Evolutionary conservation across 2,329 filamentous ascomycete genomes (phyloP).

Genomic region (Stenocarpella maydis): DNA sequence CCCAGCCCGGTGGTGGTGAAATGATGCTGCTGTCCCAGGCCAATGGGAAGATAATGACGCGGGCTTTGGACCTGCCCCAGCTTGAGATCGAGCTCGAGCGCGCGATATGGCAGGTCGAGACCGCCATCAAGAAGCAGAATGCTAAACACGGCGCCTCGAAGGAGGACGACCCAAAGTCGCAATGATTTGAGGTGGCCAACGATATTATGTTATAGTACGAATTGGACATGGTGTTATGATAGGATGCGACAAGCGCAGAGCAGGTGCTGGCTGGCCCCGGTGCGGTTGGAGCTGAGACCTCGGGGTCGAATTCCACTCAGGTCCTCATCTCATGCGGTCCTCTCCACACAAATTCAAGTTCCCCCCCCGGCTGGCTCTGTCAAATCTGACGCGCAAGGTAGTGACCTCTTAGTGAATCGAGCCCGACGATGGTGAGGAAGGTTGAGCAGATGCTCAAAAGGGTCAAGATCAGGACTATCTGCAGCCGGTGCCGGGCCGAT

Average conservation of each 20-base stretch:
- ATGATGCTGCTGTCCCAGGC: constrained; percentile 50
- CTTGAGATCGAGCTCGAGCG: constrained; percentile 77
- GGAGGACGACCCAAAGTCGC: constrained; percentile 33
- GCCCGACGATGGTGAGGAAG: constrained; percentile 30
- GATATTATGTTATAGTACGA: constrained; percentile 29
- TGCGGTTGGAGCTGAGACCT: background rate
- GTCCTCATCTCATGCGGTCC: constrained; percentile 11
- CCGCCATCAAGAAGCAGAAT: constrained; percentile 50
- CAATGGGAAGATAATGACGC: constrained; percentile 45
- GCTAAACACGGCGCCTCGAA: constrained; percentile 34
- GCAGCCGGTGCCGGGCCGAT: constrained; percentile 24
- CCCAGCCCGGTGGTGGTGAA: constrained; percentile 47
- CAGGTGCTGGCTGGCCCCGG: constrained; percentile 7
- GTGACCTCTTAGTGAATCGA: constrained; percentile 31
- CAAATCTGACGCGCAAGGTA: constrained; percentile 23
- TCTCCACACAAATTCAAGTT: constrained; percentile 23
- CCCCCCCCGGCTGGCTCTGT: background rate
- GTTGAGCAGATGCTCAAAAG: constrained; percentile 33
- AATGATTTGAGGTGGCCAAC: constrained; percentile 23
- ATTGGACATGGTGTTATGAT: constrained; percentile 17
- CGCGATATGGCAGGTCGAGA: constrained; percentile 77
- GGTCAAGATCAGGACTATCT: constrained; percentile 28
- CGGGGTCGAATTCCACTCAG: constrained; percentile 28
- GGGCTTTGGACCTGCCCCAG: constrained; percentile 72
- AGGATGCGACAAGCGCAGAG: constrained; percentile 16